Conservation (phyloP, 2,329 filamentous ascomycete genomes). For the Cryphonectria naterciae region DNA sequence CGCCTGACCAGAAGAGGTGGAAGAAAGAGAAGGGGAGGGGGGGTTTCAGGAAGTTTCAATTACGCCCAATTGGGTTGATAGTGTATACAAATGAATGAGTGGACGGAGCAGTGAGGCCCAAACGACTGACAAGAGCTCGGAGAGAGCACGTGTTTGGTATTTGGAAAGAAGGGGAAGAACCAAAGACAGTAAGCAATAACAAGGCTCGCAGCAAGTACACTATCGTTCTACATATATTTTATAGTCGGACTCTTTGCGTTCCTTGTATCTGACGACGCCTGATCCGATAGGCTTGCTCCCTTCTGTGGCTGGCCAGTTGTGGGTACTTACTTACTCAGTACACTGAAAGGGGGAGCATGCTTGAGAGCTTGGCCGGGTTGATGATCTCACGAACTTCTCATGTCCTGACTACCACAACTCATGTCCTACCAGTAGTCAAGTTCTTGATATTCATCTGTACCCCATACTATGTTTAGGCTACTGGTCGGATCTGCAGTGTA, state of each 20-base stretch:
- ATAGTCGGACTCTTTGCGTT: neutral
- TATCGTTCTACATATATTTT: neutral
- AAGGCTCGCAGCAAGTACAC: neutral
- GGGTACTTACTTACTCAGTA: neutral
- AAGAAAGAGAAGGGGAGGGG: neutral
- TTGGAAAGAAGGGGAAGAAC: neutral
- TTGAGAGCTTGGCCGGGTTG: neutral
- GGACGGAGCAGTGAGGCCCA: slow-evolving; percentile 2
- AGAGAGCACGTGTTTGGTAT: neutral
- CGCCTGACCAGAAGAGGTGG: neutral
- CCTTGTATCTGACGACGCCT: neutral
- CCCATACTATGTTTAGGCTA: neutral
- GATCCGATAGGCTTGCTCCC: neutral
- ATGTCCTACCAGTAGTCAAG: neutral
- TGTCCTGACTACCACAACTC: neutral
- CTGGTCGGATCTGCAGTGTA: neutral
- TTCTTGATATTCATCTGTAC: neutral
- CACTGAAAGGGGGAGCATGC: neutral
- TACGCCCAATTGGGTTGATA: neutral
- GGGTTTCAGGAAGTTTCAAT: neutral
- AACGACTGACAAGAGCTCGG: neutral
- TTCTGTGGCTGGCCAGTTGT: neutral
- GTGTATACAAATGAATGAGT: neutral
- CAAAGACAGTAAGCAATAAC: neutral
- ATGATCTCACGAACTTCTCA: neutral